Conservation (phyloP, 2,329 filamentous ascomycete genomes). For the Ambrosiella xylebori region DNA sequence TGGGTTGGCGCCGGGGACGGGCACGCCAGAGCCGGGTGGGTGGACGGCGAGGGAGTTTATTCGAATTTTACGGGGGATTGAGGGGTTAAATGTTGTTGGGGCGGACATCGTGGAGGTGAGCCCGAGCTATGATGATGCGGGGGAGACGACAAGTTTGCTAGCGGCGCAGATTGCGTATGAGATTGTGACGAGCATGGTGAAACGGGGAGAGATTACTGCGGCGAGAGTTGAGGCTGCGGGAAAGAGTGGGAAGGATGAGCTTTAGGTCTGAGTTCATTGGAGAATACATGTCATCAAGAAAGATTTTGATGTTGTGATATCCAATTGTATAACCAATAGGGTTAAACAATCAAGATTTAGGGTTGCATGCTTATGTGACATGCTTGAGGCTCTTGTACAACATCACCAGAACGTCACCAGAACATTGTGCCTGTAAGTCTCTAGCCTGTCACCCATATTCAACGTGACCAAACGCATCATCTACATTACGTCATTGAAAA, state of each 20-base stretch:
- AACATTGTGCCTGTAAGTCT: too few relatives aligned
- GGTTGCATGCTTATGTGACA: too few relatives aligned
- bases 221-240: not conserved
- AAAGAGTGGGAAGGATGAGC: not conserved
- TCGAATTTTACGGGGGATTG: constrained; percentile 62
- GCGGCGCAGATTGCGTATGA: constrained; percentile 70
- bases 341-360: too few relatives aligned
- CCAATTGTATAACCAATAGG: not conserved
- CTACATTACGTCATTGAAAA: too few relatives aligned
- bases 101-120: constrained; percentile 82
- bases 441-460: too few relatives aligned
- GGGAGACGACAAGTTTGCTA: constrained; percentile 61
- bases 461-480: too few relatives aligned
- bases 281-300: not conserved
- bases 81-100: constrained; percentile 69
- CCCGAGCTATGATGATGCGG: constrained; percentile 62
- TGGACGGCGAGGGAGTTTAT: constrained; percentile 86
- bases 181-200: constrained; percentile 61
- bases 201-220: constrained; percentile 20
- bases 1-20: constrained; percentile 49
- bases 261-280: not conserved
- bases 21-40: constrained; percentile 76
- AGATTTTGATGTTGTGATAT: not conserved
- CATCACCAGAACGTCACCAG: too few relatives aligned
- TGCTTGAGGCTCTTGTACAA: too few relatives aligned